Conservation (phyloP, 495 filamentous ascomycete species). For the Aspergillus nanangensis region DNA sequence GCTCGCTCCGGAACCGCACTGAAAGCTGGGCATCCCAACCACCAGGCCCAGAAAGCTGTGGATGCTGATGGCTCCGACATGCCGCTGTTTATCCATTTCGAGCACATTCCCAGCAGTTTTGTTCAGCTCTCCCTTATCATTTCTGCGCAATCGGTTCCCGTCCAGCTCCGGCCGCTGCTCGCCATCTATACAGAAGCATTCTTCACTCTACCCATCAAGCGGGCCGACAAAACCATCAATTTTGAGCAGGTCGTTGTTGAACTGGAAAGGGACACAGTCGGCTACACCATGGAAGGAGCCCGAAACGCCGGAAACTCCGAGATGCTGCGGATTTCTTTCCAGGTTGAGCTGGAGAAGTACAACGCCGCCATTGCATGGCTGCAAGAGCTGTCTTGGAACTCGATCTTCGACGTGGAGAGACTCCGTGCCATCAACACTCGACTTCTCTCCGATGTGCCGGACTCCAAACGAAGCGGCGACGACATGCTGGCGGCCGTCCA, state of each 20-base stretch:
- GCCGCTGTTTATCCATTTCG: conserved; percentile 94
- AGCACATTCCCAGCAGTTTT: conserved; percentile 87
- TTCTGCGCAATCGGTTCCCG: conserved; percentile 67
- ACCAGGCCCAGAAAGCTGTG: conserved; percentile 69
- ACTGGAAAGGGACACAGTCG: conserved; percentile 85
- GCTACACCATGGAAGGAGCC: conserved; percentile 66
- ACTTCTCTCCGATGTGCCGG: conserved; percentile 87
- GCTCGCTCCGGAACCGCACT: conserved; percentile 79
- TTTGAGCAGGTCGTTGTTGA: conserved; percentile 90
- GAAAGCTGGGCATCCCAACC: conserved; percentile 59
- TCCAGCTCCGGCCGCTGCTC: conserved; percentile 74
- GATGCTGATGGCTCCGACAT: conserved; percentile 59
- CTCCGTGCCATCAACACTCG: conserved; percentile 81
- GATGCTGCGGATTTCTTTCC: conserved; percentile 72
- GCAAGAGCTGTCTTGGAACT: conserved; percentile 77
- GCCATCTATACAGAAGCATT: conserved; percentile 84
- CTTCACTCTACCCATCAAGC: conserved; percentile 83
- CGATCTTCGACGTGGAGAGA: conserved; percentile 78
- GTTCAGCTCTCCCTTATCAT: conserved; percentile 75
- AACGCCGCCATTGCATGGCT: conserved; percentile 78
- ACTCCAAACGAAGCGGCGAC: conserved; percentile 84
- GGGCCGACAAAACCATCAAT: conserved; percentile 70
- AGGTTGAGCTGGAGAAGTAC: conserved; percentile 87
- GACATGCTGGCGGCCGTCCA: conserved; percentile 66
- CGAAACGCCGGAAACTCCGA: conserved; percentile 69